Percentiles rank a stretch among this genome's conserved stretches.
phyloP scores from a whole-genome alignment of 768 basidiomycete genomes.

The Boletus rufocinnamomeus region DNA sequence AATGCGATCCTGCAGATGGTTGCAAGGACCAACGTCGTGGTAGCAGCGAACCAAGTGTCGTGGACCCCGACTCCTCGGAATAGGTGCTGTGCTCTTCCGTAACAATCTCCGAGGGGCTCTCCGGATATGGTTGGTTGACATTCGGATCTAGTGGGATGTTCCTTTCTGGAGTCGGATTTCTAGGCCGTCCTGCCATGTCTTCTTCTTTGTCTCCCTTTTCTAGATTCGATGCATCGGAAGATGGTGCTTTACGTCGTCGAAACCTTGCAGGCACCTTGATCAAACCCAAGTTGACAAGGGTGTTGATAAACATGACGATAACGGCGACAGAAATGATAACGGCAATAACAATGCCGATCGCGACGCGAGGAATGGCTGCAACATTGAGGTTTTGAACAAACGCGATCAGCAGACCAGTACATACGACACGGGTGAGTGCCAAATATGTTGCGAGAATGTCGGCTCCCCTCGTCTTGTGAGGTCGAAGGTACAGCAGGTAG shows the following conservation, averaged over 20 bases:
- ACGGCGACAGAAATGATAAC: conserved; percentile 73
- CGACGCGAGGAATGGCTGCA: conserved; percentile 75
- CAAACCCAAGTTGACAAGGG: conserved; percentile 52
- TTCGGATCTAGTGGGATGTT: conserved; percentile 42
- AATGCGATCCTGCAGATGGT: conserved; percentile 31
- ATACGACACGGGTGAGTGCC: conserved; percentile 65
- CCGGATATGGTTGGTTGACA: conserved; percentile 47
- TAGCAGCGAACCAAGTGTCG: conserved; percentile 37
- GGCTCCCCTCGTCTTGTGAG: conserved; percentile 66
- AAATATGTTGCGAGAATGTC: conserved; percentile 72
- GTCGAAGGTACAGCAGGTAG: conserved; percentile 54
- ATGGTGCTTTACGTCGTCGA: conserved; percentile 17
- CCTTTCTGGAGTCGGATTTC: conserved; percentile 56
- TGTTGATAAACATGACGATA: conserved; percentile 68
- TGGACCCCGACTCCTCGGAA: conserved; percentile 38
- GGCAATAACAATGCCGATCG: conserved; percentile 73
- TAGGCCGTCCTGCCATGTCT: conserved; percentile 37
- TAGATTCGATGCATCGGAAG: conserved; percentile 21
- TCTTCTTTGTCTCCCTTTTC: conserved; percentile 33
- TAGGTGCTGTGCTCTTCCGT: conserved; percentile 30
- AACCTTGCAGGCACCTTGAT: conserved; percentile 23
- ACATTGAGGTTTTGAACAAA: conserved; percentile 70
- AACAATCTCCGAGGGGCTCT: conserved; percentile 32
- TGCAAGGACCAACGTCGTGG: conserved; percentile 37
- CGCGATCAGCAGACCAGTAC: conserved; percentile 71